Evolutionary conservation across 306 rosid genomes (phyloP).

Genomic region (Dicorynia guianensis): DNA sequence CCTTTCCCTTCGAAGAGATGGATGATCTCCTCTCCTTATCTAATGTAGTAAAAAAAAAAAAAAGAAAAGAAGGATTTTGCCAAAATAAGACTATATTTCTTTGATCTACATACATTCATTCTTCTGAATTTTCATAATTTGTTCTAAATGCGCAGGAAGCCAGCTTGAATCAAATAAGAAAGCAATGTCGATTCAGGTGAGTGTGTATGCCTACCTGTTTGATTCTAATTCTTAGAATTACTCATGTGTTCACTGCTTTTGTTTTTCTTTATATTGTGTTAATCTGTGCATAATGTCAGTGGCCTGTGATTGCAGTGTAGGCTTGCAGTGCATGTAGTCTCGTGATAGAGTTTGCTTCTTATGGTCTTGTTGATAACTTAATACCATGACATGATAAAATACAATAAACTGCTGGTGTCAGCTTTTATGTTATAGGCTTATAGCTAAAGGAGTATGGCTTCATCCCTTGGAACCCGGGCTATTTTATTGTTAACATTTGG

Average conservation of each 20-base stretch:
- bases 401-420: background rate
- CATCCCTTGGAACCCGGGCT: background rate
- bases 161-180: slow-evolving; percentile 89
- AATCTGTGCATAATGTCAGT: slow-evolving; percentile 1
- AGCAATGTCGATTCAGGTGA: slow-evolving; percentile 87
- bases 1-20: background rate
- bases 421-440: background rate
- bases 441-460: background rate
- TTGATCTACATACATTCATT: slow-evolving; percentile 34
- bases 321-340: background rate
- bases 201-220: background rate
- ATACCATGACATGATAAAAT: background rate
- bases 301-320: background rate
- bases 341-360: background rate
- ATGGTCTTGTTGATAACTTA: background rate
- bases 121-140: slow-evolving; percentile 25
- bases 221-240: background rate
- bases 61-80: background rate
- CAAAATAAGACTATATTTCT: slow-evolving; percentile 4
- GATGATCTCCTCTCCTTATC: background rate
- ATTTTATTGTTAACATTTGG: background rate
- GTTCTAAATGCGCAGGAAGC: slow-evolving; percentile 60
- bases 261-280: background rate
- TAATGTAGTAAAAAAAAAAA: no score
- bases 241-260: background rate